Conservation (phyloP, 2,329 filamentous ascomycete genomes). For the Tricladium varicosporioides region DNA sequence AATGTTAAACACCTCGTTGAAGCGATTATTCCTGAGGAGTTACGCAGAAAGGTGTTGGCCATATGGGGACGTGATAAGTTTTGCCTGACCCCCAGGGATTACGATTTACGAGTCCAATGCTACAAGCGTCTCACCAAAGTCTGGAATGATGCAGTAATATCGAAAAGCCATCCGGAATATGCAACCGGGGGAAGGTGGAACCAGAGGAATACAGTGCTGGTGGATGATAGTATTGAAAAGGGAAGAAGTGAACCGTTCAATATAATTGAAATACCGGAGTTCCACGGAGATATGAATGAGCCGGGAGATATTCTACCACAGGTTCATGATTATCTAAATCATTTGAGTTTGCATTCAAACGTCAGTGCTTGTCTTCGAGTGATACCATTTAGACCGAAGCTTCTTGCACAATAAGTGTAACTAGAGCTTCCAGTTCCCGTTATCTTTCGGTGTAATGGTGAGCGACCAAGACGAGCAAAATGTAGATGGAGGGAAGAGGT, state of each 20-base stretch:
- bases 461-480: too few relatives aligned
- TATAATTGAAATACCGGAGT: constrained; percentile 77
- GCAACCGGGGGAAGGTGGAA: constrained; percentile 56
- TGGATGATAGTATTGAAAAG: constrained; percentile 84
- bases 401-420: neutral
- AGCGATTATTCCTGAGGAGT: constrained; percentile 56
- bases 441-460: too few relatives aligned
- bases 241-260: constrained; percentile 81
- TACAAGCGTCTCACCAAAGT: constrained; percentile 80
- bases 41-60: constrained; percentile 58
- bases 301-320: constrained; percentile 47
- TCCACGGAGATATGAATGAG: constrained; percentile 48
- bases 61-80: constrained; percentile 79
- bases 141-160: constrained; percentile 57
- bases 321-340: constrained; percentile 61
- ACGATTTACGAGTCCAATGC: constrained; percentile 70
- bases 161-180: constrained; percentile 43
- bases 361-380: constrained; percentile 60
- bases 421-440: too few relatives aligned
- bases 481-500: too few relatives aligned
- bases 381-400: constrained; percentile 45
- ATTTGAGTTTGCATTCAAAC: constrained; percentile 52
- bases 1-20: constrained; percentile 71
- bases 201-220: constrained; percentile 82
- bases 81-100: constrained; percentile 63